Conservation (phyloP, 176 grass and related monocot species). For the Ensete ventricosum region DNA sequence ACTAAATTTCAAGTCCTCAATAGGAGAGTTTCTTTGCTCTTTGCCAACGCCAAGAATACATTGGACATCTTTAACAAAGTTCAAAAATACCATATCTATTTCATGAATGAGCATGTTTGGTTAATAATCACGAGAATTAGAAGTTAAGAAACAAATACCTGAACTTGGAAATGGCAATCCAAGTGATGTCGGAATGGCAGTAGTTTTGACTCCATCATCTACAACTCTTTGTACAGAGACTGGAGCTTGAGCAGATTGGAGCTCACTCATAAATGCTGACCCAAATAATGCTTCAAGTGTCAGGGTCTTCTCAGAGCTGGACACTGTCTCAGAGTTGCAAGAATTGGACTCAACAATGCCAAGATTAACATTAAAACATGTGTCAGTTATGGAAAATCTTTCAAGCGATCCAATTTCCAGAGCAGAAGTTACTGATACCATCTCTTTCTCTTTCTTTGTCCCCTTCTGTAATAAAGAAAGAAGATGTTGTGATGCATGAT, state of each 20-base stretch:
- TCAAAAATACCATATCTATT: conserved; percentile 16
- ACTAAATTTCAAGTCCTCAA: conserved; percentile 23
- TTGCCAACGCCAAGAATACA: conserved; percentile 21
- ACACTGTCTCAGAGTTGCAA: conserved; percentile 31
- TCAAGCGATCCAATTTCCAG: conserved; percentile 27
- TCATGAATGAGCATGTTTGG: conserved; percentile 15
- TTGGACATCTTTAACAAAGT: conserved; percentile 23
- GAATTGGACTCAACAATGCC: conserved; percentile 28
- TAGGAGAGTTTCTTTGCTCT: conserved; percentile 20
- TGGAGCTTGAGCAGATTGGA: conserved; percentile 82
- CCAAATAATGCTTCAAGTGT: conserved; percentile 85
- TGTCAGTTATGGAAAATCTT: conserved; percentile 1
- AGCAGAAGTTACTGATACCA: conserved; percentile 23
- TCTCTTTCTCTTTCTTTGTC: conserved; percentile 31
- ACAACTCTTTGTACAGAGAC: conserved; percentile 49
- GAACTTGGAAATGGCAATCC: conserved; percentile 21
- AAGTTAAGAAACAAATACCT: conserved; percentile 25
- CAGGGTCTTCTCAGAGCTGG: conserved; percentile 42
- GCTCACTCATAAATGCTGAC: conserved; percentile 83
- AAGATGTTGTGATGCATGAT: conserved; percentile 76
- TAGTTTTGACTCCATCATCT: conserved; percentile 26
- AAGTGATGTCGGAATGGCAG: conserved; percentile 12
- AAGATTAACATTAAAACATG: conserved; percentile 21
- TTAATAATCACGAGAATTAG: conserved; percentile 29
- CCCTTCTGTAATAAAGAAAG: conserved; percentile 79